Conservation (phyloP, 2,329 filamentous ascomycete genomes). For the Trichoderma sp. region DNA sequence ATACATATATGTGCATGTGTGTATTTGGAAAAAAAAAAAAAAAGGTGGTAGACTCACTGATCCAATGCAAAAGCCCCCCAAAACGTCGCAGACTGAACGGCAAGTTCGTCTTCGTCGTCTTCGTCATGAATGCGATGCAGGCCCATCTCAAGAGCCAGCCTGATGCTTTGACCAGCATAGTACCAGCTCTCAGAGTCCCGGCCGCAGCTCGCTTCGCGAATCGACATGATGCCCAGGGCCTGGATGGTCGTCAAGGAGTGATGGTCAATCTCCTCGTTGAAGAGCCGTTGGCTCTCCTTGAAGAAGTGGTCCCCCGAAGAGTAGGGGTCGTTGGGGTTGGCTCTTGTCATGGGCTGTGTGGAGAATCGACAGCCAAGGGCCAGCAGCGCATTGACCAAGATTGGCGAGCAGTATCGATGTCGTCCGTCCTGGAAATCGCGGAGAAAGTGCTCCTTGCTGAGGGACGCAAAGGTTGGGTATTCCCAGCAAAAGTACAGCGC, state of each 20-base stretch:
- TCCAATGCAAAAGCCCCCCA: constrained; percentile 65
- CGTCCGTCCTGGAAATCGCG: constrained; percentile 63
- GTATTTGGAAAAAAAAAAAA: neutral
- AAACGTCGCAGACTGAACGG: constrained; percentile 61
- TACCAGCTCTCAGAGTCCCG: constrained; percentile 73
- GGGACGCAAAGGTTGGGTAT: constrained; percentile 72
- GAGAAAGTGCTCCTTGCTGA: constrained; percentile 71
- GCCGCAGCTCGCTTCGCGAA: constrained; percentile 71
- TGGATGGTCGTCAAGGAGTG: constrained; percentile 71
- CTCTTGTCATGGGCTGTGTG: constrained; percentile 62
- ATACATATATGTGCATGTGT: too few relatives aligned
- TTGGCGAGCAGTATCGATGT: constrained; percentile 66
- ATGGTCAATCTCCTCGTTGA: constrained; percentile 59
- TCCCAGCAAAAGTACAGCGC: constrained; percentile 74
- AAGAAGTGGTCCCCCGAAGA: constrained; percentile 76
- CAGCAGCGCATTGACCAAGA: constrained; percentile 66
- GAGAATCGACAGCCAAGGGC: constrained; percentile 71
- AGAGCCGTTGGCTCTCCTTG: constrained; percentile 64
- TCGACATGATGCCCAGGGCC: constrained; percentile 74
- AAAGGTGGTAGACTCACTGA: constrained; percentile 50
- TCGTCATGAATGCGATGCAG: constrained; percentile 58
- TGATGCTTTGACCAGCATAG: constrained; percentile 70
- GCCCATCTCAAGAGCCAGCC: constrained; percentile 71
- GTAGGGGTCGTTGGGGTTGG: constrained; percentile 61
- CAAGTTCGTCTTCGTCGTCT: constrained; percentile 56